Percentiles rank a stretch among this genome's conserved stretches.
Conservation (phyloP, 768 basidiomycete species). For the Pleurotus eryngii region DNA sequence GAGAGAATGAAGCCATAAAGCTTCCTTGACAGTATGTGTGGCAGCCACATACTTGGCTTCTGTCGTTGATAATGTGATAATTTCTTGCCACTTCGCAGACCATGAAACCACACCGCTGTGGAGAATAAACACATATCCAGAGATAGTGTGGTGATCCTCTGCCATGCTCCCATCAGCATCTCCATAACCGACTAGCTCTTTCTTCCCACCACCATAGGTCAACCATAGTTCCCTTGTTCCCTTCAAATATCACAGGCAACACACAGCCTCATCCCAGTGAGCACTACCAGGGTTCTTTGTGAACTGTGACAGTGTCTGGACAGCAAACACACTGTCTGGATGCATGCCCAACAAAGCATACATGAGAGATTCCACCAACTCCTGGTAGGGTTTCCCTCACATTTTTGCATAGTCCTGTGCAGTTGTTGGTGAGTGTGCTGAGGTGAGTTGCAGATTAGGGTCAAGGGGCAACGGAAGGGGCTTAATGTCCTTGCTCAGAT, state of each 20-base stretch:
- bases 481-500: constrained; percentile 21
- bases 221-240: constrained; percentile 11
- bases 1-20: constrained; percentile 22
- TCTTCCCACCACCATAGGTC: constrained; percentile 11
- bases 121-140: constrained; percentile 25
- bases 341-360: constrained; percentile 24
- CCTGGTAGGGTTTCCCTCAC: constrained; percentile 21
- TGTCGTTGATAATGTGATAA: constrained; percentile 11
- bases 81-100: constrained; percentile 20
- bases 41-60: constrained; percentile 16
- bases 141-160: constrained; percentile 21
- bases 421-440: constrained; percentile 16
- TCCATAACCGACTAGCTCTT: constrained; percentile 15
- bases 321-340: constrained; percentile 24
- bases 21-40: constrained; percentile 12
- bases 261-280: constrained; percentile 4
- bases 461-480: constrained; percentile 26
- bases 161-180: constrained; percentile 19
- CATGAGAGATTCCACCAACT: constrained; percentile 28
- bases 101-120: constrained; percentile 23
- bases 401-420: constrained; percentile 18
- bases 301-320: constrained; percentile 26
- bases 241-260: constrained; percentile 29
- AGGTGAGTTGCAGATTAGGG: constrained; percentile 14
- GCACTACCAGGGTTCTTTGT: constrained; percentile 24